phyloP scores from a whole-genome alignment of 2,329 filamentous ascomycete species.

The Phaeosphaeria sp. region DNA sequence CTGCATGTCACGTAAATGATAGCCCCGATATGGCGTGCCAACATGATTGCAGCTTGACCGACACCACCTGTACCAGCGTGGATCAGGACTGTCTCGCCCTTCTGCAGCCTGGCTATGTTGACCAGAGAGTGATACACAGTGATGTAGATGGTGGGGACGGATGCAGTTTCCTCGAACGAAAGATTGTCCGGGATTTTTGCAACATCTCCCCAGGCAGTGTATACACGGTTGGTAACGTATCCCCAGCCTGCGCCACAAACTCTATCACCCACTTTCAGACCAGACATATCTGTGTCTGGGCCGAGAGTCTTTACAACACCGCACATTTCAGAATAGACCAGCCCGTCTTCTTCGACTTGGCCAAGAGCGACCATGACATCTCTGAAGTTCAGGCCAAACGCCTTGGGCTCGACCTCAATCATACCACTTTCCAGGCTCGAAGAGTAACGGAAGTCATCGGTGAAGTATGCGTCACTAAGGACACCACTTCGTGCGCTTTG shows the following conservation, averaged over 20 bases:
- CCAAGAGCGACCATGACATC: slow-evolving; percentile 17
- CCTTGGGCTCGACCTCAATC: slow-evolving; percentile 33
- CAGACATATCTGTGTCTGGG: not conserved
- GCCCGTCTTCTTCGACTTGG: not conserved
- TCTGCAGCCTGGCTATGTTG: slow-evolving; percentile 21
- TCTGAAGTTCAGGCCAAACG: slow-evolving; percentile 17
- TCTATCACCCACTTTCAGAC: slow-evolving; percentile 1
- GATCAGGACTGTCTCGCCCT: slow-evolving; percentile 36
- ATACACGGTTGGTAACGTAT: not conserved
- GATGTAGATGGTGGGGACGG: not conserved
- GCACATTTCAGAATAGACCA: not conserved
- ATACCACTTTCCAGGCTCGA: not conserved
- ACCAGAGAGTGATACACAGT: slow-evolving; percentile 23
- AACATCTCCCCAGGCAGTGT: not conserved
- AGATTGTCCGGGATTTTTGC: slow-evolving; percentile 12
- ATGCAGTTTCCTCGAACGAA: slow-evolving; percentile 18
- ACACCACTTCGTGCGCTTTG: not conserved
- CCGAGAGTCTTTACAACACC: not conserved
- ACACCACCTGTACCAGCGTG: slow-evolving; percentile 29
- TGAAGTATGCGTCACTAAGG: not conserved
- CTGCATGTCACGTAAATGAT: slow-evolving; percentile 8
- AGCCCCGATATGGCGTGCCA: slow-evolving; percentile 16
- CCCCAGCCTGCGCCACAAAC: not conserved
- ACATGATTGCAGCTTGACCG: slow-evolving; percentile 25
- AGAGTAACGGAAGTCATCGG: not conserved